Percentiles rank a stretch among this genome's conserved stretches.
These are phyloP conservation scores for Alternaria hordeiaustralica DNA, from an alignment of 2,329 filamentous ascomycete species.

Conservation along the genomic window DNA sequence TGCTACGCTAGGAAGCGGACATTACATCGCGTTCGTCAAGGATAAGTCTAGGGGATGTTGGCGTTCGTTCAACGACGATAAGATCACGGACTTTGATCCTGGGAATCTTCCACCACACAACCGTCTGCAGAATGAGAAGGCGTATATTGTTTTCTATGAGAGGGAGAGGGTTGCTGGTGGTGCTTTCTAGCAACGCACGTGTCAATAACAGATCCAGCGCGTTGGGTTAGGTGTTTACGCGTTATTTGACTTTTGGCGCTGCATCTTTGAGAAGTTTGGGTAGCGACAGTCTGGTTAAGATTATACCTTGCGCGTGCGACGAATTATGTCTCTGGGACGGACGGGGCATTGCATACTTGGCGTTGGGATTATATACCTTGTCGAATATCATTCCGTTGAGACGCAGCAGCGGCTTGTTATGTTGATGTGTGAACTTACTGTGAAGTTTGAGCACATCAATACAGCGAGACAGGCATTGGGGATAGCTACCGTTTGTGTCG, in stretches of 20 bases:
- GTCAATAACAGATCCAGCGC: background rate
- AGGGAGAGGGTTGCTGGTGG: constrained; percentile 44
- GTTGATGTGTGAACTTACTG: background rate
- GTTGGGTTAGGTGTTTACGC: background rate
- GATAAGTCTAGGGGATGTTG: constrained; percentile 61
- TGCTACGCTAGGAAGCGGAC: constrained; percentile 70
- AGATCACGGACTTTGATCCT: constrained; percentile 63
- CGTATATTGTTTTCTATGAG: constrained; percentile 71
- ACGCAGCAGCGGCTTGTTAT: background rate
- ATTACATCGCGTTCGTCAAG: constrained; percentile 74
- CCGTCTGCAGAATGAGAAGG: constrained; percentile 66
- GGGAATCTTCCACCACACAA: constrained; percentile 56
- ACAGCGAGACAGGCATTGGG: background rate
- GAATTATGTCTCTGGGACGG: background rate
- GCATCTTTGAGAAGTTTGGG: background rate
- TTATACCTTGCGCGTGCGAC: constrained; percentile 1
- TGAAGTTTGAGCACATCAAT: background rate
- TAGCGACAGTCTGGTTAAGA: background rate
- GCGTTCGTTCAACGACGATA: constrained; percentile 66
- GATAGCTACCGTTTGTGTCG: background rate
- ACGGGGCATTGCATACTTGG: constrained; percentile 15
- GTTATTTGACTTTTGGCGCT: background rate
- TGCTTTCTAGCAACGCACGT: constrained; percentile 19
- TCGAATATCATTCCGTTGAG: constrained; percentile 5
- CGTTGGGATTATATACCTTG: constrained; percentile 11